Percentiles rank a stretch among this genome's conserved stretches.
Conservation (phyloP, 2,329 filamentous ascomycete genomes). For the Trichoderma lentiforme region DNA sequence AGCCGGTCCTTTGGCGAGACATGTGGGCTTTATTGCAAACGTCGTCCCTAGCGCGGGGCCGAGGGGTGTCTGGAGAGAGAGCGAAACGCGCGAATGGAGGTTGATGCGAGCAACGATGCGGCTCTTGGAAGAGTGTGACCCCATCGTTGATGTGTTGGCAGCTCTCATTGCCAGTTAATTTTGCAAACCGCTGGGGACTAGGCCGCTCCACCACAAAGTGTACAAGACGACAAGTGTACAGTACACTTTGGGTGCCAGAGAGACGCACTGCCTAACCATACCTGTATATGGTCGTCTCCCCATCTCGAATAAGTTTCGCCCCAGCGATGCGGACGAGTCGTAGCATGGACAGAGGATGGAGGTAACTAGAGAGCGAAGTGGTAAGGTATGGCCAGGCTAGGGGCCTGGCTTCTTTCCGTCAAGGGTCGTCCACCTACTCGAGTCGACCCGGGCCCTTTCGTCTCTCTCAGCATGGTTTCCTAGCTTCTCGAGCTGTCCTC, state of each 20-base stretch:
- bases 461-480: constrained; percentile 1
- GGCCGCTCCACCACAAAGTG: constrained; percentile 58
- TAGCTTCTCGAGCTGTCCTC: not conserved
- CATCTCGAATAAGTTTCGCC: constrained; percentile 36
- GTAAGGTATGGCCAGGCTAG: constrained; percentile 9
- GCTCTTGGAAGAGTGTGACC: constrained; percentile 63
- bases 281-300: constrained; percentile 39
- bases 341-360: constrained; percentile 2
- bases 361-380: not conserved
- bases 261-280: constrained; percentile 41
- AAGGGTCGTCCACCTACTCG: not conserved
- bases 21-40: constrained; percentile 59
- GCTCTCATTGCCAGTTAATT: constrained; percentile 77
- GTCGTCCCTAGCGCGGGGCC: constrained; percentile 49
- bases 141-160: constrained; percentile 87
- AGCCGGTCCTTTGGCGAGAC: constrained; percentile 49
- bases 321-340: constrained; percentile 13
- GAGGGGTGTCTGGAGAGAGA: constrained; percentile 43
- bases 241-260: constrained; percentile 6
- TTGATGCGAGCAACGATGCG: constrained; percentile 63
- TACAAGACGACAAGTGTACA: constrained; percentile 27
- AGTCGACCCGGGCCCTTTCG: not conserved
- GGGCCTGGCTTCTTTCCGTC: not conserved
- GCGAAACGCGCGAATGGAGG: constrained; percentile 34
- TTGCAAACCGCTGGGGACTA: constrained; percentile 57